Base-by-base conservation (phyloP, 352 stramenopile genomes). In the Phytophthora cryptogea region DNA sequence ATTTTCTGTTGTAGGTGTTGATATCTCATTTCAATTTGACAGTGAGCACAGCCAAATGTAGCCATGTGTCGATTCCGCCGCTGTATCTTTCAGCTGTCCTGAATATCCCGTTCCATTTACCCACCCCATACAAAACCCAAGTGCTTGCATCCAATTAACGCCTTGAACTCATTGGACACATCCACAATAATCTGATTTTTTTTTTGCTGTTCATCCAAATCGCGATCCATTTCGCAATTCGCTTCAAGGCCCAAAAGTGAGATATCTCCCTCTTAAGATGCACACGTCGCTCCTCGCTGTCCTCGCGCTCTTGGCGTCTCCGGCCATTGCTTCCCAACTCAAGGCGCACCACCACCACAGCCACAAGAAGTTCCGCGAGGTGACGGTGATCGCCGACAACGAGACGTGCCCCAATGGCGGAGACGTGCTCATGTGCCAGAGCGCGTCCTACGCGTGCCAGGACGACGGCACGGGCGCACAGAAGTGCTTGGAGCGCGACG, bases 311-410 rank as follows among this genome's bases (percentile, higher is more conserved):
- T 41, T 74, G 48, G 44, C 48, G 4, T 46, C 58, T 26, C 30
- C 51, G 8, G 42, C 31, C n/a, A 16, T 40, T 8, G 59, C 42
- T 5, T 20, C 42, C 14, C 59, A 64, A 13, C 28, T 45, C 30
- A 72, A 78, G 46, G 47, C 68, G 31, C 58, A 72, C 60, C 46
- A 70, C 40, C 52, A 70, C 40, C 52, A 59, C 50, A 32, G 47
- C 43, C 55, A 76, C 66, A 67, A 69, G 54, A 83, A 83, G 69
- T 86, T 83, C 64, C 71, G 65, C 10, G 71, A 81, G 17, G 65
- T 75, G 47, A 65, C 69, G 13, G 57, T 86, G 31, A 77, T 86
- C 53, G 61, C 43, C 0, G 53, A 74, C 48, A 76, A 77, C 50
- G 71, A 58, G 2, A 58, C 50, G 10, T 86, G 76, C 56, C 76